These are phyloP conservation scores for Lantana camara DNA, from an alignment of 257 asterid species.

Conservation along the genomic window DNA sequence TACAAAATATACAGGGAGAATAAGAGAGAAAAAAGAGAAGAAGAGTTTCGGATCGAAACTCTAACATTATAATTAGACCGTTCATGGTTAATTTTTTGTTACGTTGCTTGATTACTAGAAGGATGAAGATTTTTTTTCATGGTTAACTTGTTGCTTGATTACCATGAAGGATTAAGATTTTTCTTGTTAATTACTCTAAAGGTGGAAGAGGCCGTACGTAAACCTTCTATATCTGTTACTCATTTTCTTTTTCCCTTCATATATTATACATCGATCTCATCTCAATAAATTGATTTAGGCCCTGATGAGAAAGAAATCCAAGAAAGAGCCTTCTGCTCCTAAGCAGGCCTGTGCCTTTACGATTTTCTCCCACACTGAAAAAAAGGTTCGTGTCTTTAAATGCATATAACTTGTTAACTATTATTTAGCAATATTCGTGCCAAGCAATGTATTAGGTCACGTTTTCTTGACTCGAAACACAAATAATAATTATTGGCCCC, in stretches of 20 bases:
- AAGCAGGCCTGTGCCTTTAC: conserved; percentile 65
- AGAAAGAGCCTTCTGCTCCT: conserved; percentile 51
- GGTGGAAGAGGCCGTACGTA: conserved; percentile 58
- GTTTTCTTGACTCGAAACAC: neutral
- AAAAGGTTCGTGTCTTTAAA: conserved; percentile 48
- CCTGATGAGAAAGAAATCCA: conserved; percentile 48
- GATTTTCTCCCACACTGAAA: conserved; percentile 68
- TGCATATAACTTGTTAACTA: too few relatives aligned
- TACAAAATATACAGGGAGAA: too few relatives aligned
- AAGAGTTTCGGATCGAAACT: too few relatives aligned
- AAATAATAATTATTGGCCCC: too few relatives aligned
- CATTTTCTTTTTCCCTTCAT: neutral
- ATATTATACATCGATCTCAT: neutral
- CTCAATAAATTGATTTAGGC: conserved; percentile 31
- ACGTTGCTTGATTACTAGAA: too few relatives aligned
- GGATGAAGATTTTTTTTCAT: too few relatives aligned
- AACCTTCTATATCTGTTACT: neutral
- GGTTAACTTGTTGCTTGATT: too few relatives aligned
- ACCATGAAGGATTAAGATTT: conserved; percentile 64
- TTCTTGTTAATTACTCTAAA: conserved; percentile 56
- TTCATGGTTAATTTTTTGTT: too few relatives aligned
- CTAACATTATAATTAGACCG: too few relatives aligned
- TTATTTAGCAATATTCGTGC: neutral
- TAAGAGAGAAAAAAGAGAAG: too few relatives aligned
- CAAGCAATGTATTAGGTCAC: neutral